phyloP scores from a whole-genome alignment of 2,329 filamentous ascomycete species.

The Trichophyton equinum region DNA sequence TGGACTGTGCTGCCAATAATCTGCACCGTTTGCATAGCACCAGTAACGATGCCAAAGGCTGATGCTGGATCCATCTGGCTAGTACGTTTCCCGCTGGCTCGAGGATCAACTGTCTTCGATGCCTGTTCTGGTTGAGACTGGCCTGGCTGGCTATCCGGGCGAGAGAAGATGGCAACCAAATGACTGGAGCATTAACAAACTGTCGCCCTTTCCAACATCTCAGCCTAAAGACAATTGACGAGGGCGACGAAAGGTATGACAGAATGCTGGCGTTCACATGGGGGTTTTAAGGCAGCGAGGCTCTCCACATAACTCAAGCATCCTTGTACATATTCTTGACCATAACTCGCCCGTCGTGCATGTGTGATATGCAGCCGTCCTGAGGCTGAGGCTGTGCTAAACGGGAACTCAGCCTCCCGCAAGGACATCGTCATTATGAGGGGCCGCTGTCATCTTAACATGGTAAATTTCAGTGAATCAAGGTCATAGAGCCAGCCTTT shows the following conservation, averaged over 20 bases:
- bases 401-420: background rate
- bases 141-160: background rate
- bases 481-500: no score
- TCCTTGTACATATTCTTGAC: background rate
- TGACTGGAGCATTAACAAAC: background rate
- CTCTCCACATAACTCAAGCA: background rate
- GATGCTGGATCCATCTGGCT: constrained; percentile 46
- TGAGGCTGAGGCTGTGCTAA: constrained; percentile 2
- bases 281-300: background rate
- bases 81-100: background rate
- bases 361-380: background rate
- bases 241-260: background rate
- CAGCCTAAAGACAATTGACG: background rate
- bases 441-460: no score
- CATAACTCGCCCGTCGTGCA: background rate
- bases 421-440: no score
- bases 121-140: background rate
- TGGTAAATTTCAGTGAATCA: no score
- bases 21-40: constrained; percentile 24
- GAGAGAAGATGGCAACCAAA: background rate
- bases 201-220: background rate
- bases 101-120: background rate
- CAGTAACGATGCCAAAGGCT: constrained; percentile 24
- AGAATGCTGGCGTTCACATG: background rate
- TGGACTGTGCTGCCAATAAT: constrained; percentile 24